A percentile compares a stretch with the other conserved stretches of the same genome.
phyloP scores from a whole-genome alignment of 148 eudicot genomes.

The Camellia sinensis region DNA sequence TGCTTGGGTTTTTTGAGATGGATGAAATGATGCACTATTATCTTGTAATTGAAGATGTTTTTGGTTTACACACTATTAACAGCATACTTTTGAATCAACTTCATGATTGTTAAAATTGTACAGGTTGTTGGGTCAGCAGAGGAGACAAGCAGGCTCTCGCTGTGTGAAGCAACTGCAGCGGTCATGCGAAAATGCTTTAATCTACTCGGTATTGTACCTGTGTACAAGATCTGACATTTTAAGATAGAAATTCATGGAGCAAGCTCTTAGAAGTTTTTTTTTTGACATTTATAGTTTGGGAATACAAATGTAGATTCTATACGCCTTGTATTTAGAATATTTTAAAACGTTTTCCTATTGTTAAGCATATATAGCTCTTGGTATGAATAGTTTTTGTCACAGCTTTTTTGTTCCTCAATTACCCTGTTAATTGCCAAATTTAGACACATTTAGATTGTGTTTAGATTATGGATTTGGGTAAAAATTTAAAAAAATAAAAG shows the following conservation, averaged over 20 bases:
- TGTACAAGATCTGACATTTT: conserved; percentile 58
- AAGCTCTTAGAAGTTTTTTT: not conserved
- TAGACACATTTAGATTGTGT: too few relatives aligned
- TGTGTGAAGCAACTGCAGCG: conserved; percentile 84
- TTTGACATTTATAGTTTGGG: not conserved
- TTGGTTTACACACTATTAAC: too few relatives aligned
- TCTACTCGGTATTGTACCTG: conserved; percentile 76
- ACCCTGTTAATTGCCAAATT: too few relatives aligned
- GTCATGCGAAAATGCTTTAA: conserved; percentile 87
- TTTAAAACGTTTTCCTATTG: too few relatives aligned
- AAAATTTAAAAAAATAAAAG: not conserved
- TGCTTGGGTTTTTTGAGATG: too few relatives aligned
- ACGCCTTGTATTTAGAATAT: not conserved
- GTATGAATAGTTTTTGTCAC: too few relatives aligned
- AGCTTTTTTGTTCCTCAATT: too few relatives aligned
- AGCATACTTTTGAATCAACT: not conserved
- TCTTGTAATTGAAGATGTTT: not conserved
- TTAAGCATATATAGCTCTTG: too few relatives aligned
- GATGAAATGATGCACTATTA: too few relatives aligned
- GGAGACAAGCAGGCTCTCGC: conserved; percentile 73
- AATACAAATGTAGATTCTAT: not conserved
- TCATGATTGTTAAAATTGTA: not conserved
- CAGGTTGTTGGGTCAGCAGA: conserved; percentile 77
- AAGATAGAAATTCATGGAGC: not conserved
- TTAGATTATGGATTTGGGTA: too few relatives aligned